These are phyloP conservation scores for Sporothrix protearum DNA, from an alignment of 2,329 filamentous ascomycete species.

Conservation along the genomic window DNA sequence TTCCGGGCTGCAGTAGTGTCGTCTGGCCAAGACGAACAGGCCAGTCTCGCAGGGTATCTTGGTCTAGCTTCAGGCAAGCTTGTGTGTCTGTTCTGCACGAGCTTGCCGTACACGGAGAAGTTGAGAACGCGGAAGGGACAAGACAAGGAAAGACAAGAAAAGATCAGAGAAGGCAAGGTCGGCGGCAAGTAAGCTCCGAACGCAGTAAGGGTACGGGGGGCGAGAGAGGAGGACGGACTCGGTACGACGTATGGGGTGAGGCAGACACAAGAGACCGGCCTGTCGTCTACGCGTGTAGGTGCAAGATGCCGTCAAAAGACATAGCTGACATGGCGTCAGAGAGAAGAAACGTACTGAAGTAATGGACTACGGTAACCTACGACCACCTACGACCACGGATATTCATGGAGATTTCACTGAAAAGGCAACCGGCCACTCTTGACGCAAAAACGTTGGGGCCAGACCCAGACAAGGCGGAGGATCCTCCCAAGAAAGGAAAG, in stretches of 20 bases:
- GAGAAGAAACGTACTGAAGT: background rate
- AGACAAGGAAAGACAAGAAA: background rate
- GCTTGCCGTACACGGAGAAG: background rate
- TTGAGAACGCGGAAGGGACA: background rate
- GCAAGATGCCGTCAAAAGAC: background rate
- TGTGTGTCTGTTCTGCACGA: background rate
- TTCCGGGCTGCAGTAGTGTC: constrained; percentile 7
- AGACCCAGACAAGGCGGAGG: background rate
- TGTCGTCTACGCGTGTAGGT: background rate
- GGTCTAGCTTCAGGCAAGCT: background rate
- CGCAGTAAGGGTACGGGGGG: background rate
- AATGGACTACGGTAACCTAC: background rate
- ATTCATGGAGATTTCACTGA: background rate
- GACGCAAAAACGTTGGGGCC: background rate
- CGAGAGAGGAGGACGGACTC: background rate
- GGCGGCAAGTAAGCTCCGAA: background rate
- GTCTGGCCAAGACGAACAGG: background rate
- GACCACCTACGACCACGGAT: background rate
- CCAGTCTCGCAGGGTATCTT: background rate
- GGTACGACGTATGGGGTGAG: background rate
- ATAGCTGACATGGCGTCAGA: background rate
- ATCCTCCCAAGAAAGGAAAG: constrained; percentile 11
- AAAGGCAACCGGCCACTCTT: background rate
- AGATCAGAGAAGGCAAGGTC: background rate
- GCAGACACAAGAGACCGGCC: background rate